Evolutionary conservation across 225 moss, liverwort and hornwort genomes (phyloP).

Genomic region (Climacium dendroides): DNA sequence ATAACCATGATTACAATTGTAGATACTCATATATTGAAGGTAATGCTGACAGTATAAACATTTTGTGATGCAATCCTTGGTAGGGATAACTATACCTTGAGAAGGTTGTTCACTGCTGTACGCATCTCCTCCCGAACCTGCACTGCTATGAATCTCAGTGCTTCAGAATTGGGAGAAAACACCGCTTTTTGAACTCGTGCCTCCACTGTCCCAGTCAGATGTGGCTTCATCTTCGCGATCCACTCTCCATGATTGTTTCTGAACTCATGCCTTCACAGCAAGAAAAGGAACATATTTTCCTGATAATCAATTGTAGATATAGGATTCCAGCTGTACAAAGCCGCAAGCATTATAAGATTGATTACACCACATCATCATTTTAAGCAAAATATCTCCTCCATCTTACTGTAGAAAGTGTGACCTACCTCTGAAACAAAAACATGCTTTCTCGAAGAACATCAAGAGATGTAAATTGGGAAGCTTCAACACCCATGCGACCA

Average conservation of each 20-base stretch:
- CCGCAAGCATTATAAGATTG: background rate
- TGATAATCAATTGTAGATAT: background rate
- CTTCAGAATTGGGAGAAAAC: conserved; percentile 10
- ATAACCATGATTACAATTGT: background rate
- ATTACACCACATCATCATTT: background rate
- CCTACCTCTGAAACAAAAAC: conserved; percentile 25
- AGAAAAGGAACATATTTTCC: background rate
- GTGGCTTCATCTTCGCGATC: conserved; percentile 11
- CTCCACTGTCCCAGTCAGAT: background rate
- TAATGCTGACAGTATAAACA: background rate
- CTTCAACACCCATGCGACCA: background rate
- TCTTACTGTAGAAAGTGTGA: background rate
- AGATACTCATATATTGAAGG: background rate
- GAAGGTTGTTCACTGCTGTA: conserved; percentile 12
- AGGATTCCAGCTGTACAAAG: background rate
- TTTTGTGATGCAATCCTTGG: background rate
- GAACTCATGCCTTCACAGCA: conserved; percentile 16
- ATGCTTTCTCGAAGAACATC: conserved; percentile 26
- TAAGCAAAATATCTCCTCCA: background rate
- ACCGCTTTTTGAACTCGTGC: conserved; percentile 5
- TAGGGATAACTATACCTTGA: background rate
- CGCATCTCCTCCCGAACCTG: conserved; percentile 15
- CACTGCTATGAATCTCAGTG: conserved; percentile 4
- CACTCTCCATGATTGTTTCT: conserved; percentile 22
- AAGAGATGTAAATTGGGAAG: conserved; percentile 9